Conservation (phyloP, 768 basidiomycete genomes). For the Lactarius tabidus region DNA sequence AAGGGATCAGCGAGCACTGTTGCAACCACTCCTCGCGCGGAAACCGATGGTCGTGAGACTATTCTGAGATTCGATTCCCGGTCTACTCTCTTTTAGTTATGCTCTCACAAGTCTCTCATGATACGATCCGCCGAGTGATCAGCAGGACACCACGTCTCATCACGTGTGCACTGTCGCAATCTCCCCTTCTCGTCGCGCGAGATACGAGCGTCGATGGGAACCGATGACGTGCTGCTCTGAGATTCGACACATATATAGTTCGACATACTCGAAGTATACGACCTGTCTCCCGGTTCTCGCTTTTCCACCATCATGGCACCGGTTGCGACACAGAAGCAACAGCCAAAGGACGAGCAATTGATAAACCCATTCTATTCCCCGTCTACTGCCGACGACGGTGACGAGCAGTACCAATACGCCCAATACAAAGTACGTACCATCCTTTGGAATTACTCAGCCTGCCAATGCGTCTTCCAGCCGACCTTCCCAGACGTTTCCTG, state of each 20-base stretch:
- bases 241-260: neutral
- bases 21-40: no score
- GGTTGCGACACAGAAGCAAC: neutral
- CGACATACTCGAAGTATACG: neutral
- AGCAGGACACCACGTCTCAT: neutral
- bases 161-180: conserved; percentile 34
- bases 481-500: conserved; percentile 59
- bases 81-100: neutral
- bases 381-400: conserved; percentile 45
- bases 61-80: no score
- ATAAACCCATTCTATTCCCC: conserved; percentile 73
- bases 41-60: no score
- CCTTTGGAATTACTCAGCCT: neutral
- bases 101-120: neutral
- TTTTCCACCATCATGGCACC: conserved; percentile 15
- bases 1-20: no score
- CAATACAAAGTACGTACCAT: conserved; percentile 50
- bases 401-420: conserved; percentile 50
- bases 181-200: conserved; percentile 28
- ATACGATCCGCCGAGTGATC: neutral
- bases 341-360: conserved; percentile 19
- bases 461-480: conserved; percentile 41
- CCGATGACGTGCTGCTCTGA: neutral
- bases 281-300: neutral
- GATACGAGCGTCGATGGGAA: conserved; percentile 1